A percentile compares a stretch with the other conserved stretches of the same genome.
These are phyloP conservation scores for Raphanus raphanistrum DNA, from an alignment of 345 rosid genomes.

Conservation along the genomic window DNA sequence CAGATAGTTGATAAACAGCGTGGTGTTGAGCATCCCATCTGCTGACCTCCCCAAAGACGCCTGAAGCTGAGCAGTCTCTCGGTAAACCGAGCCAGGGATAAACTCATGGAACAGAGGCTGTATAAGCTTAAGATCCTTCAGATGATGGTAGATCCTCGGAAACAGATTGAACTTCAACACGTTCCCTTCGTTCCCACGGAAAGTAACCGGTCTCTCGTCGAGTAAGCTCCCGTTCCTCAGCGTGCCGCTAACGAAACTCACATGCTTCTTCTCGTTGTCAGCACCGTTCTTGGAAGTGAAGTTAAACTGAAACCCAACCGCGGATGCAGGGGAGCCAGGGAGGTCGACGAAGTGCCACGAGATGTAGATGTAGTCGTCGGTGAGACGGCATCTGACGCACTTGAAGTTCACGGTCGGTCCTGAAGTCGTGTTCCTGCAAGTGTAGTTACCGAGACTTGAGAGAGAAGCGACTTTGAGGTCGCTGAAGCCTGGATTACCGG, in stretches of 20 bases:
- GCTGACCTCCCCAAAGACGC: conserved; percentile 62
- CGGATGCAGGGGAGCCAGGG: conserved; percentile 74
- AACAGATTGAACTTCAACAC: conserved; percentile 78
- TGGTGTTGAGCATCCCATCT: conserved; percentile 77
- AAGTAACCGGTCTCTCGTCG: conserved; percentile 72
- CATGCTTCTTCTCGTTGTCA: conserved; percentile 51
- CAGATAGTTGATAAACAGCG: conserved; percentile 73
- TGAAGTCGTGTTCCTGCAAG: conserved; percentile 66
- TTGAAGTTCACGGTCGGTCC: conserved; percentile 82
- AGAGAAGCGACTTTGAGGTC: conserved; percentile 55
- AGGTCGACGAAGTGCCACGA: conserved; percentile 92
- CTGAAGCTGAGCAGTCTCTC: conserved; percentile 63
- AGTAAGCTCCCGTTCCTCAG: conserved; percentile 61
- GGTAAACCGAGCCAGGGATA: conserved; percentile 65
- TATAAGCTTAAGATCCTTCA: conserved; percentile 67
- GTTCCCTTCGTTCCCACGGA: conserved; percentile 69
- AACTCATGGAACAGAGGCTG: conserved; percentile 94
- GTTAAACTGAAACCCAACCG: conserved; percentile 90
- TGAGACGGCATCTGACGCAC: conserved; percentile 61
- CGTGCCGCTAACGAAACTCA: conserved; percentile 75
- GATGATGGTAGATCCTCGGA: conserved; percentile 70
- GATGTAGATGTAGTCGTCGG: conserved; percentile 58
- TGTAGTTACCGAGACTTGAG: conserved; percentile 49
- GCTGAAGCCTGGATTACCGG: conserved; percentile 68
- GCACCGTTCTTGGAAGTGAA: conserved; percentile 53